Conservation (phyloP, 2,329 filamentous ascomycete species). For the Waltergamsia citrina region DNA sequence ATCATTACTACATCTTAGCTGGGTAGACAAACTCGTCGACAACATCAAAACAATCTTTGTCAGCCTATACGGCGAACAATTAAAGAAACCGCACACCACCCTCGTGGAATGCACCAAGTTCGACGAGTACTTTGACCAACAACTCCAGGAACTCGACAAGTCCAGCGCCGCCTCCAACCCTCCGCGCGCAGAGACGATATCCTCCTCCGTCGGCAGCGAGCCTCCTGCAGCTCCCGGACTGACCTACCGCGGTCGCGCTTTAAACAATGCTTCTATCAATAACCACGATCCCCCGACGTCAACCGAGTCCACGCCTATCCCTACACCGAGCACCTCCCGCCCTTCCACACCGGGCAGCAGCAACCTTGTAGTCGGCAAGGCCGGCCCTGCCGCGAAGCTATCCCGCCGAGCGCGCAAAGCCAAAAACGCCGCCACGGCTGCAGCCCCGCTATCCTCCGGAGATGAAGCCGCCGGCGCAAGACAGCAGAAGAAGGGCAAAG, state of each 20-base stretch:
- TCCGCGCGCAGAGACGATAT: conserved; percentile 21
- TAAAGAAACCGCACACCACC: conserved; percentile 72
- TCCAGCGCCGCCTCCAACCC: conserved; percentile 27
- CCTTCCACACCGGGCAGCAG: conserved; percentile 62
- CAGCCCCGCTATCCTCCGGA: conserved; percentile 65
- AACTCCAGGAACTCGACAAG: conserved; percentile 71
- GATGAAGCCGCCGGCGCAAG: conserved; percentile 68
- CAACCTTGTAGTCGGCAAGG: conserved; percentile 60
- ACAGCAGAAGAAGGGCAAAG: conserved; percentile 43
- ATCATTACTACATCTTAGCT: conserved; percentile 86
- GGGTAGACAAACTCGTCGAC: conserved; percentile 94
- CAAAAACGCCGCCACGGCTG: conserved; percentile 48
- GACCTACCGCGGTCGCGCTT: conserved; percentile 26
- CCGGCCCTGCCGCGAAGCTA: conserved; percentile 64
- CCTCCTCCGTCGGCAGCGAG: conserved; percentile 11
- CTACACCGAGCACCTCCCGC: conserved; percentile 67
- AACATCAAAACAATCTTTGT: conserved; percentile 90
- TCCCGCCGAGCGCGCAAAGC: conserved; percentile 70
- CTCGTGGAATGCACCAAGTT: conserved; percentile 72
- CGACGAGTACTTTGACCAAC: conserved; percentile 89
- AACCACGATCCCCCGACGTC: too few species aligned
- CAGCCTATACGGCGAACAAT: conserved; percentile 78
- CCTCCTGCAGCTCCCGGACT: conserved; percentile 24
- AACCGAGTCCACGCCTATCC: conserved; percentile 59
- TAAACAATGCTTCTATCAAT: conserved; percentile 20